A percentile compares a stretch with the other conserved stretches of the same genome.
phyloP scores from a whole-genome alignment of 2,329 filamentous ascomycete genomes.

The Apiospora phragmitis region DNA sequence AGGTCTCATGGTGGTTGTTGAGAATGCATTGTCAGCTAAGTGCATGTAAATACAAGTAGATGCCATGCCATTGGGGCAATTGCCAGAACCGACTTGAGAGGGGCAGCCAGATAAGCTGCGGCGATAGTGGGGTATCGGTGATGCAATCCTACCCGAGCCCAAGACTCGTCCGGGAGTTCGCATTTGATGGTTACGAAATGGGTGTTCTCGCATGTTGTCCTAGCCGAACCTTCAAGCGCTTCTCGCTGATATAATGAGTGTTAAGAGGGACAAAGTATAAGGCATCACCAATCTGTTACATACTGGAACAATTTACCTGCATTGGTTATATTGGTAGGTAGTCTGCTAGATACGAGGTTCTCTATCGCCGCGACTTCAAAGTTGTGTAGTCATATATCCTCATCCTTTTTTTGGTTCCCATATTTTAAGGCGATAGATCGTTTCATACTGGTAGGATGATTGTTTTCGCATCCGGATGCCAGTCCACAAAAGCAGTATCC shows the following conservation, averaged over 20 bases:
- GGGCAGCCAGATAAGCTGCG: not conserved
- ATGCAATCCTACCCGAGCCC: not conserved
- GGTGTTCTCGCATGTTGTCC: not conserved
- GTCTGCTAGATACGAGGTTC: not conserved
- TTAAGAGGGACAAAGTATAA: no score
- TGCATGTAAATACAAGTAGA: not conserved
- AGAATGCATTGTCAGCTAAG: slow-evolving; percentile 17
- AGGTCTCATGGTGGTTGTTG: slow-evolving; percentile 26
- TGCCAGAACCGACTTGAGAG: not conserved
- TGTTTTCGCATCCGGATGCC: not conserved
- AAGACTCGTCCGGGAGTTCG: not conserved
- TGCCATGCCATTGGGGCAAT: not conserved
- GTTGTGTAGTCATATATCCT: not conserved
- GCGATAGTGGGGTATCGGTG: not conserved
- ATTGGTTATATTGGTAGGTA: not conserved
- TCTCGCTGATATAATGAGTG: not conserved
- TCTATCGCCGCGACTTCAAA: not conserved
- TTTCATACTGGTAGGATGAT: not conserved
- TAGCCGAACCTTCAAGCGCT: not conserved
- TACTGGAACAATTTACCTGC: not conserved
- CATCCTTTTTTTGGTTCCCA: not conserved
- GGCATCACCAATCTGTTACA: not conserved
- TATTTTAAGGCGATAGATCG: not conserved
- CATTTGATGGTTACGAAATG: not conserved
- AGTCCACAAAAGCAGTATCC: not conserved